Evolutionary conservation across 1,284 basidiomycete genomes (phyloP).

Genomic region (Sanghuangporus baumii): DNA sequence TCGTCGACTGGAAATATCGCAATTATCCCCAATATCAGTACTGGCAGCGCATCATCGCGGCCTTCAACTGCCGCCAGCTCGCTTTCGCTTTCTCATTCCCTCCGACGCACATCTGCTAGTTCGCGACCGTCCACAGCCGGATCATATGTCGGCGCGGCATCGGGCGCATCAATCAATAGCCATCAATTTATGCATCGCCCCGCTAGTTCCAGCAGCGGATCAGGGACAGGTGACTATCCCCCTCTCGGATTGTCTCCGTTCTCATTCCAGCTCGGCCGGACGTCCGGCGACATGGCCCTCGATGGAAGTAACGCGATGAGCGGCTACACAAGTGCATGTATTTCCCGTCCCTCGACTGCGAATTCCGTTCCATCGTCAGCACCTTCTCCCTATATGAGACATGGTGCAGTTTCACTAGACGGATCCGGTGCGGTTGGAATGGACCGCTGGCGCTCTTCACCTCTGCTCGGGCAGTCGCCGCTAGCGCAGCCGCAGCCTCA

Average conservation of each 20-base stretch:
- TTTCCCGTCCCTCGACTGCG: constrained; percentile 14
- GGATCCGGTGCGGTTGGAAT: neutral
- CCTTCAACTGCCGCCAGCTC: constrained; percentile 16
- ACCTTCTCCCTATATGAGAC: constrained; percentile 12
- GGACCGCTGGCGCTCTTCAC: constrained; percentile 6
- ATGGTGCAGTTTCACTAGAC: neutral
- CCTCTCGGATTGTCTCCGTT: constrained; percentile 10
- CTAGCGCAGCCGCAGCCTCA: constrained; percentile 8
- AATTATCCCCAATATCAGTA: constrained; percentile 11
- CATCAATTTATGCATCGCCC: constrained; percentile 3
- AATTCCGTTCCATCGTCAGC: constrained; percentile 4
- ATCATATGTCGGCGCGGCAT: constrained; percentile 2
- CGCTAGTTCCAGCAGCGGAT: constrained; percentile 2
- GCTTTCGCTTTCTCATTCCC: constrained; percentile 9
- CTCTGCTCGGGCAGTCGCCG: constrained; percentile 5
- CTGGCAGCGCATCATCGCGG: constrained; percentile 2
- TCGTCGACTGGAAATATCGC: neutral
- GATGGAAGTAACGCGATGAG: neutral
- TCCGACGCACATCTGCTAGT: constrained; percentile 9
- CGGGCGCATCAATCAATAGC: neutral
- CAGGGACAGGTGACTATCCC: neutral
- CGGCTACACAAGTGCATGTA: neutral
- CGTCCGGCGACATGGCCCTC: neutral
- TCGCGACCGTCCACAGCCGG: constrained; percentile 14
- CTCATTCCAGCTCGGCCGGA: constrained; percentile 1